phyloP scores from a whole-genome alignment of 1,284 basidiomycete species.

The Paramarasmius palmivorus region DNA sequence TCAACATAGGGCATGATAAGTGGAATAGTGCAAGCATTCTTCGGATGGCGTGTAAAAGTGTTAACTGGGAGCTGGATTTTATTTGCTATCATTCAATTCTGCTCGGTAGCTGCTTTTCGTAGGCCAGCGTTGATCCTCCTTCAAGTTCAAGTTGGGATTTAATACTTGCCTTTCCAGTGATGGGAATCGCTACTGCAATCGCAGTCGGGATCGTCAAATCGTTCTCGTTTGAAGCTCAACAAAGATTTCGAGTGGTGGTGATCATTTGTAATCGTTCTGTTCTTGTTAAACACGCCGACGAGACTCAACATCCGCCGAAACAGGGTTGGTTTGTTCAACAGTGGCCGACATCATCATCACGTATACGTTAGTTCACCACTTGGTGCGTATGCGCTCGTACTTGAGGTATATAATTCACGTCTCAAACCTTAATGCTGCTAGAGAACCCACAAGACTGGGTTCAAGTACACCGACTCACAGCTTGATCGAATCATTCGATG shows the following conservation, averaged over 20 bases:
- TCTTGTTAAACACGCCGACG: not conserved
- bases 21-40: constrained; percentile 12
- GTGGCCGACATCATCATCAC: constrained; percentile 21
- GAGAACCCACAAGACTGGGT: constrained; percentile 6
- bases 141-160: too few species aligned
- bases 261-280: constrained; percentile 23
- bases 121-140: too few species aligned
- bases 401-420: too few species aligned
- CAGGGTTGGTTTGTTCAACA: constrained; percentile 6
- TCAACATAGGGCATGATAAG: constrained; percentile 11
- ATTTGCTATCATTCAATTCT: not conserved
- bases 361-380: constrained; percentile 8
- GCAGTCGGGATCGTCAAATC: constrained; percentile 24
- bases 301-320: not conserved
- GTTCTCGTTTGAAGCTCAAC: constrained; percentile 27
- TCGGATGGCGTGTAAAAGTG: constrained; percentile 7
- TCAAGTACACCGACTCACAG: constrained; percentile 2
- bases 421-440: not conserved
- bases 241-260: constrained; percentile 26
- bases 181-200: constrained; percentile 27
- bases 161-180: too few species aligned
- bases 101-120: constrained; percentile 1
- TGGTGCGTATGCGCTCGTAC: too few species aligned
- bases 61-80: constrained; percentile 1
- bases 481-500: constrained; percentile 11